Evolutionary conservation across 495 filamentous ascomycete genomes (phyloP).

Genomic region (Penicillium coffeae): DNA sequence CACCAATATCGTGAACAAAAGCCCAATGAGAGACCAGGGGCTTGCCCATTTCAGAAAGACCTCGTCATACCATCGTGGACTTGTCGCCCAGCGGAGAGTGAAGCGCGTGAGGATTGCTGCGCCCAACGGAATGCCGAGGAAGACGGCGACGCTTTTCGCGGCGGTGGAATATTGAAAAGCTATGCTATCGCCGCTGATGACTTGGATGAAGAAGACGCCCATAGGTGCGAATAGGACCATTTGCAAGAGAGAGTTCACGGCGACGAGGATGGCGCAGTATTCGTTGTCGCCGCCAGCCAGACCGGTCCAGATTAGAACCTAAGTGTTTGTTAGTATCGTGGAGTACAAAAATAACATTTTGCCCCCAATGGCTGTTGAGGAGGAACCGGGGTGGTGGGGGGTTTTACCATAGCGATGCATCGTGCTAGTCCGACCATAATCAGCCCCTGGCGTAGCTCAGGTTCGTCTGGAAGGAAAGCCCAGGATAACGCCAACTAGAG

Average conservation of each 20-base stretch:
- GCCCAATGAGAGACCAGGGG: constrained; percentile 77
- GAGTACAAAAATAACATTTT: background rate
- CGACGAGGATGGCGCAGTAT: constrained; percentile 89
- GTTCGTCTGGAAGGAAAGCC: constrained; percentile 75
- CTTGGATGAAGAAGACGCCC: constrained; percentile 70
- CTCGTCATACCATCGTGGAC: constrained; percentile 59
- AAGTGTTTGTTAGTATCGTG: background rate
- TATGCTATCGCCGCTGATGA: constrained; percentile 49
- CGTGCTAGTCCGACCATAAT: constrained; percentile 74
- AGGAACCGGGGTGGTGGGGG: constrained; percentile 3
- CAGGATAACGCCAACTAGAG: constrained; percentile 60
- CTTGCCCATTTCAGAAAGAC: constrained; percentile 64
- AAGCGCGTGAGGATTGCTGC: constrained; percentile 76
- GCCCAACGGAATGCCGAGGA: constrained; percentile 79
- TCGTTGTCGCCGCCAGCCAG: constrained; percentile 74
- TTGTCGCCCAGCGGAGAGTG: constrained; percentile 48
- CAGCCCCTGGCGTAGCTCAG: constrained; percentile 63
- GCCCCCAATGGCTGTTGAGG: no score
- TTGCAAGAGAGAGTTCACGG: constrained; percentile 81
- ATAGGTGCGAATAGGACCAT: constrained; percentile 84
- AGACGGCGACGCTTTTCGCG: constrained; percentile 75
- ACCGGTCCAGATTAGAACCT: constrained; percentile 76
- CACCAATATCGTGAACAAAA: constrained; percentile 82
- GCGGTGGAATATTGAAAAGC: constrained; percentile 65
- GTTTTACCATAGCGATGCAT: constrained; percentile 75